Evolutionary conservation across 768 basidiomycete species (phyloP), one percentile per base, ranked within the genome.

Genomic region (Hysterangium stoloniferum): DNA sequence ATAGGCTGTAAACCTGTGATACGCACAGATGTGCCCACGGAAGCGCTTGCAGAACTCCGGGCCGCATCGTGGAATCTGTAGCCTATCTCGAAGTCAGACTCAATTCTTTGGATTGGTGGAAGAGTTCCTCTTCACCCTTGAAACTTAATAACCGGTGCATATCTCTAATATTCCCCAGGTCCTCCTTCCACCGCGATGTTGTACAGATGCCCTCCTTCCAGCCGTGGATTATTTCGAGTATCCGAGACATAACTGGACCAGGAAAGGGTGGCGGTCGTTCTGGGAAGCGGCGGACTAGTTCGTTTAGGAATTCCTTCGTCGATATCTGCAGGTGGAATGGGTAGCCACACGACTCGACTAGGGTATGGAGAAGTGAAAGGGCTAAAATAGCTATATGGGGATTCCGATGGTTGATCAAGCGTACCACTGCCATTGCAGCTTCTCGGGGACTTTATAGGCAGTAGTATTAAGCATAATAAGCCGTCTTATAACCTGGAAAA

Each of bases 261-360:
- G 91, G 90, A 64, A 94, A 92, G 1, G 91, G 87, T 0, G 96
- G 95, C 2, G 96, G 96, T 38, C 95, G 81, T 68, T 99, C 96
- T 5, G 96, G 96, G 65, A 99, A 98, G 58, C 94, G 81, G 43
- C 95, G 83, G 22, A 99, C 96, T 63, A 99, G 84, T 64, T 98
- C 96, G 68, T 99, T 99, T 15, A 98, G 74, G 63, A 97, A 99
- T 61, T 98, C 96, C 62, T 99, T 98, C 35, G 95, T 98, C 15
- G 86, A 75, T 59, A 98, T 87, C 66, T 99, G 96, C 20, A 99
- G 82, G 64, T 98, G 96, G 52, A 99, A 86, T 0, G 95, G 84
- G 68, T 99, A 99, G 65, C 96, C 96, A 63, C 95, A 98, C 34
- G 87, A 84, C 63, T 93, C 87, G 38, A 97, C 86, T 44, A 99